Evolutionary conservation across 1,139 yeast genomes (phyloP).

Genomic region (Sugiyamaella neomexicana): DNA sequence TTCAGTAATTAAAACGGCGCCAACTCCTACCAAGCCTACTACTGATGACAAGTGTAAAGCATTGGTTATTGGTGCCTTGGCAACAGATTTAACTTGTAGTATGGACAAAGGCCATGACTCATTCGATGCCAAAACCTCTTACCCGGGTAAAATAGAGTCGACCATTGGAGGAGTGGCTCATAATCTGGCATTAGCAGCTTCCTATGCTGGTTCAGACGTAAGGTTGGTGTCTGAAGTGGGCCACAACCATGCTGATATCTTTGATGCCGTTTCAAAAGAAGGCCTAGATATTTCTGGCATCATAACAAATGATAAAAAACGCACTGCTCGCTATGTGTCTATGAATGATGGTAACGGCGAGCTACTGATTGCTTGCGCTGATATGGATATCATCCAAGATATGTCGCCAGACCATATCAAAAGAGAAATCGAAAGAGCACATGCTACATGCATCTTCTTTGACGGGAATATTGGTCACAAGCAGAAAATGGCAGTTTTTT

Average conservation of each 20-base stretch:
- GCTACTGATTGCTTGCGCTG: constrained; percentile 76
- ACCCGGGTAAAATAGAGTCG: constrained; percentile 60
- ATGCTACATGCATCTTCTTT: constrained; percentile 50
- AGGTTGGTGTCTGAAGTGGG: constrained; percentile 57
- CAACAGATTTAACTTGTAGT: constrained; percentile 63
- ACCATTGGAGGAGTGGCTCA: constrained; percentile 84
- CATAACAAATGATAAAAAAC: constrained; percentile 30
- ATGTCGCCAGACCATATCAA: constrained; percentile 47
- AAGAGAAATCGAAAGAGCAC: constrained; percentile 29
- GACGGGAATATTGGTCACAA: constrained; percentile 66
- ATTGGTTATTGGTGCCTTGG: constrained; percentile 71
- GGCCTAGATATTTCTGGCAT: constrained; percentile 49
- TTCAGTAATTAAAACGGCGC: background rate
- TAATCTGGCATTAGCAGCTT: constrained; percentile 64
- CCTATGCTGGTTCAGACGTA: constrained; percentile 33
- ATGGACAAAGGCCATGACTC: constrained; percentile 21
- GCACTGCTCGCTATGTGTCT: constrained; percentile 73
- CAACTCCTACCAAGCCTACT: background rate
- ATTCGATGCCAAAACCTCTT: constrained; percentile 53
- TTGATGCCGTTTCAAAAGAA: constrained; percentile 42
- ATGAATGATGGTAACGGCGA: constrained; percentile 64
- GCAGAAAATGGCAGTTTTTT: constrained; percentile 46
- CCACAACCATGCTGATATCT: constrained; percentile 50
- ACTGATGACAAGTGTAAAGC: constrained; percentile 20
- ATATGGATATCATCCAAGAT: constrained; percentile 69